Evolutionary conservation across 495 filamentous ascomycete genomes (phyloP), one percentile per base, ranked within the genome.

Genomic region (Podospora fimiseda): DNA sequence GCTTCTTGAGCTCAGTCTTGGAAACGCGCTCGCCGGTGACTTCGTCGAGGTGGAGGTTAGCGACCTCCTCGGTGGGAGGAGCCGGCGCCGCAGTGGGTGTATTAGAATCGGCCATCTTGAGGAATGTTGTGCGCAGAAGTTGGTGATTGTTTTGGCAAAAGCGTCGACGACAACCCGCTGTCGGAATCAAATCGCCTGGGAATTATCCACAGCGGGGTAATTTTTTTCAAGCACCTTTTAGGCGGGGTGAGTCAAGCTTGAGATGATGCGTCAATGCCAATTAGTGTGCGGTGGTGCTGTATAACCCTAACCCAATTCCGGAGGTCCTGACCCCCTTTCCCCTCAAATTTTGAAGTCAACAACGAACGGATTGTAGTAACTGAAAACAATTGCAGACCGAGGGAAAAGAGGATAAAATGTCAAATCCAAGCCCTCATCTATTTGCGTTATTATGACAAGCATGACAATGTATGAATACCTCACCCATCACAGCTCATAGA

Each of bases 1-100:
- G 85, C 78, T 88, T 92, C 87, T 97, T 98, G 68, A 93, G 76
- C 71, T 92, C 89, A 20, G 85, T 81, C 83, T 95, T 93, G 73
- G 89, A 91, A 38, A 79, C 79, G 70, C 76, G 82, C 72, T 94
- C 89, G 56, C 89, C 89, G 37, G 89, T 92, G 53, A 86, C 85
- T 55, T 92, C 87, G 67, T 94, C 89, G 23, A 88, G 75, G 64
- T 89, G 77, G 55, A 91, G 79, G 65, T 91, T 90, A 64, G 82
- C 81, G 61, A 86, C 70, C 67, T 81, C 78, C 50, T 80, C 80
- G 43, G 71, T 71, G 24, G 72, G 70, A 43, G 70, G 62, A 53
- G 71, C 74, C 19, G 71, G 59, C 22, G 56, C 42, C 53, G 71
- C 73, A 24, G 70, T 48, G 51, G 57, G 38, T n/a, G n/a, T n/a